These are phyloP conservation scores for Closterium sp. DNA, from an alignment of 139 green algal species.

Conservation along the genomic window DNA sequence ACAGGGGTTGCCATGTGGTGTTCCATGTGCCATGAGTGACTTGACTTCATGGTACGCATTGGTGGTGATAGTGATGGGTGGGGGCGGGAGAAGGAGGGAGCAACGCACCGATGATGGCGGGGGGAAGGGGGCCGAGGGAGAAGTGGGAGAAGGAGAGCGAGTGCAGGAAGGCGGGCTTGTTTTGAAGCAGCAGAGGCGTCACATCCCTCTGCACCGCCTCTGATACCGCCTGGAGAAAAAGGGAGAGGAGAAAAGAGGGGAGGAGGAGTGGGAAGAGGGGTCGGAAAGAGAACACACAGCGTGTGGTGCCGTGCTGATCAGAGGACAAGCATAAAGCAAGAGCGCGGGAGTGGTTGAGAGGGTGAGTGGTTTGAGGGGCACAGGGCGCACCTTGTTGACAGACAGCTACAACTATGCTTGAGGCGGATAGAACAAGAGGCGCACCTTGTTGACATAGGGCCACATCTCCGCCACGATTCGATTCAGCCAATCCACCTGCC, in stretches of 20 bases:
- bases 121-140: conserved; percentile 1
- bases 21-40: too few relatives aligned
- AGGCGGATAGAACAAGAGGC: background rate
- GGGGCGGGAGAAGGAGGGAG: background rate
- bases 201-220: conserved; percentile 19
- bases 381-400: too few relatives aligned
- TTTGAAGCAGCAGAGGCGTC: conserved; percentile 74
- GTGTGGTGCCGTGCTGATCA: too few relatives aligned
- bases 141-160: conserved; percentile 18
- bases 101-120: background rate
- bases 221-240: conserved; percentile 72
- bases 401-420: too few relatives aligned
- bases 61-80: background rate
- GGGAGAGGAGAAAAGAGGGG: conserved; percentile 31
- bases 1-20: too few relatives aligned
- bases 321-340: too few relatives aligned
- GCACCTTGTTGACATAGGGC: background rate
- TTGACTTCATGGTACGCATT: too few relatives aligned
- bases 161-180: background rate
- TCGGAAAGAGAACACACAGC: too few relatives aligned
- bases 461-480: background rate
- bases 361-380: too few relatives aligned
- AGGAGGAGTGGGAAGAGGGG: too few relatives aligned
- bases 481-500: background rate
- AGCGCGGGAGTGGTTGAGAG: too few relatives aligned